Conservation (phyloP, 352 stramenopile genomes). For the Phytophthora boehmeriae region DNA sequence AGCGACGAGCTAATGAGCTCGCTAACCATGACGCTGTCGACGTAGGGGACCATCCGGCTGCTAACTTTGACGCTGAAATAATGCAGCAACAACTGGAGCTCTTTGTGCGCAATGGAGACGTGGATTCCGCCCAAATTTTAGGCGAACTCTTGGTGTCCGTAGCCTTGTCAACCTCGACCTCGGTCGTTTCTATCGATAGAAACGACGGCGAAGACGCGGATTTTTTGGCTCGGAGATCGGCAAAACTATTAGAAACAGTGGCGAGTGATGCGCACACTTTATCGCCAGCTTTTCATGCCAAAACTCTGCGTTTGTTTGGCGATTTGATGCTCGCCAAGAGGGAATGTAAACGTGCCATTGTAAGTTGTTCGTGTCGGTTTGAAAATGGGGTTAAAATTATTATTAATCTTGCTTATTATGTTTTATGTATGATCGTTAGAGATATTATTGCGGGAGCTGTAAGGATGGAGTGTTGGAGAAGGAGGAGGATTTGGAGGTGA, state of each 20-base stretch:
- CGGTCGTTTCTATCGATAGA: slow-evolving; percentile 1
- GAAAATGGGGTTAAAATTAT: neutral
- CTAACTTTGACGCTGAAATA: slow-evolving; percentile 39
- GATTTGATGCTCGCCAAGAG: slow-evolving; percentile 71
- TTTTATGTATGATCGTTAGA: slow-evolving; percentile 15
- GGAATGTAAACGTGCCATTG: slow-evolving; percentile 78
- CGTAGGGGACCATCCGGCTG: neutral
- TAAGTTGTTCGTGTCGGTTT: slow-evolving; percentile 31
- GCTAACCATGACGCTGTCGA: slow-evolving; percentile 1
- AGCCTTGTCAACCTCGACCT: slow-evolving; percentile 30
- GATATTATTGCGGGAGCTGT: slow-evolving; percentile 39
- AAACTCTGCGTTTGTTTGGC: slow-evolving; percentile 60
- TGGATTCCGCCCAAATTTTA: slow-evolving; percentile 68
- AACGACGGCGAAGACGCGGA: slow-evolving; percentile 11
- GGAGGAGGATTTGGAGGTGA: slow-evolving; percentile 36
- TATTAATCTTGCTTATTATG: neutral
- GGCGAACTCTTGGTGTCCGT: slow-evolving; percentile 65
- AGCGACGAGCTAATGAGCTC: slow-evolving; percentile 33
- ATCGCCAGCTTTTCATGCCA: slow-evolving; percentile 57
- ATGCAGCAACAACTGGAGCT: slow-evolving; percentile 70
- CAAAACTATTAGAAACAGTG: neutral
- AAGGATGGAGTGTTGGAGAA: slow-evolving; percentile 28
- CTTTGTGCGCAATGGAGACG: slow-evolving; percentile 52
- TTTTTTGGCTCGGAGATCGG: slow-evolving; percentile 19
- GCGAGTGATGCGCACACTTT: slow-evolving; percentile 5